Evolutionary conservation across 768 basidiomycete genomes (phyloP).

Genomic region (Gloeophyllum trabeum): DNA sequence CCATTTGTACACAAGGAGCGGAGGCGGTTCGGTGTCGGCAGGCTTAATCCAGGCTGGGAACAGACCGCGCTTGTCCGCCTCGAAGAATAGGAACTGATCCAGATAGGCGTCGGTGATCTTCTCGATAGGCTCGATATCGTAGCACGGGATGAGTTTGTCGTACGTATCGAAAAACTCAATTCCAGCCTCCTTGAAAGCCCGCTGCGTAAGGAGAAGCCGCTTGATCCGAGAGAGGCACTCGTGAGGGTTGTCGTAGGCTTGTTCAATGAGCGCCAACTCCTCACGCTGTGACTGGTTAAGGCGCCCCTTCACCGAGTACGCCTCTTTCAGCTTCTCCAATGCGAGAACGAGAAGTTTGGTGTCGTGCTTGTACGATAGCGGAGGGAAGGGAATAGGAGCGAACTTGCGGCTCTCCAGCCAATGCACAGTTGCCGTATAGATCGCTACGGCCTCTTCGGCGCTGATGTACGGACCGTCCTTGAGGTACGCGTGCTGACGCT

Average conservation of each 20-base stretch:
- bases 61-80: conserved; percentile 95
- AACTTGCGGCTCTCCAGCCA: conserved; percentile 99
- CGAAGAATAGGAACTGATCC: conserved; percentile 98
- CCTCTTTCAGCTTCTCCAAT: conserved; percentile 96
- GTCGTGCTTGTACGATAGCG: conserved; percentile 97
- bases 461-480: conserved; percentile 99
- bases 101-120: conserved; percentile 99
- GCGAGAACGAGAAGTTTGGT: conserved; percentile 95
- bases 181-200: conserved; percentile 96
- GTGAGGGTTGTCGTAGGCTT: conserved; percentile 98
- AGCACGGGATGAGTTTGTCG: conserved; percentile 96
- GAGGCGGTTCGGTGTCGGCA: conserved; percentile 91
- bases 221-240: conserved; percentile 99
- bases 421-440: conserved; percentile 97
- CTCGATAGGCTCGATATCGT: conserved; percentile 98
- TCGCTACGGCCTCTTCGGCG: conserved; percentile 96
- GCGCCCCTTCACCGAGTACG: conserved; percentile 95
- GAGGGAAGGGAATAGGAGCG: conserved; percentile 98
- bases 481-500: conserved; percentile 95
- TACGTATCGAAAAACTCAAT: conserved; percentile 98
- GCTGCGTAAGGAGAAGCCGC: conserved; percentile 89
- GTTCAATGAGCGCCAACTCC: conserved; percentile 95
- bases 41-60: conserved; percentile 99
- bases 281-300: conserved; percentile 98
- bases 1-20: conserved; percentile 98